A percentile compares a stretch with the other conserved stretches of the same genome.
Evolutionary conservation across 2,329 filamentous ascomycete species (phyloP).

Genomic region (Colletotrichum echinochloae): DNA sequence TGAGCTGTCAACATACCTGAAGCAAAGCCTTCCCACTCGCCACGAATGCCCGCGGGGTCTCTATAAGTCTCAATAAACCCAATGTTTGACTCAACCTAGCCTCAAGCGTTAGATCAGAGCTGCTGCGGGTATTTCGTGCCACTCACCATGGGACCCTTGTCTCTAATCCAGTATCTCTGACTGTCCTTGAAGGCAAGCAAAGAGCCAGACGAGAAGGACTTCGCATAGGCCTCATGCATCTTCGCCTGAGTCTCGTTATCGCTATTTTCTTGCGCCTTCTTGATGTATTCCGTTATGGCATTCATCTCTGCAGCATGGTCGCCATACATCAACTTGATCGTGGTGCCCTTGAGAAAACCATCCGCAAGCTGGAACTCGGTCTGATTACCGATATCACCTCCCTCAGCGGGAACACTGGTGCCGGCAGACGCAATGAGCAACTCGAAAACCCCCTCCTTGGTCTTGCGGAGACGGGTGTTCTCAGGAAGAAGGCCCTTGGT

Average conservation of each 20-base stretch:
- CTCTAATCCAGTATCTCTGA: conserved; percentile 84
- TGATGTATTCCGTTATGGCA: conserved; percentile 73
- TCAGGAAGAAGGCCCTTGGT: conserved; percentile 78
- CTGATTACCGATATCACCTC: conserved; percentile 77
- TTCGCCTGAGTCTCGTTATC: conserved; percentile 80
- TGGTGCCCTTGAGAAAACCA: conserved; percentile 73
- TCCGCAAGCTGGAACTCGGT: conserved; percentile 70
- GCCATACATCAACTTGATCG: conserved; percentile 78
- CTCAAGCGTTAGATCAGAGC: conserved; percentile 48
- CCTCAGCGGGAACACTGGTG: conserved; percentile 68
- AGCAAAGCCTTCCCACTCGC: conserved; percentile 89
- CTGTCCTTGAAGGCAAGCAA: conserved; percentile 83
- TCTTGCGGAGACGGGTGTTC: conserved; percentile 81
- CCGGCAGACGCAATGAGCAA: conserved; percentile 79
- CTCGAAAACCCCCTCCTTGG: conserved; percentile 72
- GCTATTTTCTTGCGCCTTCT: conserved; percentile 75
- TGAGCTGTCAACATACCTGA: conserved; percentile 55
- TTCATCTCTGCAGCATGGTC: conserved; percentile 80
- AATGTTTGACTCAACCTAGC: conserved; percentile 72
- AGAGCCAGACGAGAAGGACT: conserved; percentile 80
- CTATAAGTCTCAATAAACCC: conserved; percentile 90
- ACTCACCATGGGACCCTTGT: conserved; percentile 86
- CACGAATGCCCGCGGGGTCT: conserved; percentile 83
- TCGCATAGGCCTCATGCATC: conserved; percentile 80
- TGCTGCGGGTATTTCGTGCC: conserved; percentile 58